phyloP scores from a whole-genome alignment of 352 stramenopile genomes.

The Peronosclerospora sorghi region DNA sequence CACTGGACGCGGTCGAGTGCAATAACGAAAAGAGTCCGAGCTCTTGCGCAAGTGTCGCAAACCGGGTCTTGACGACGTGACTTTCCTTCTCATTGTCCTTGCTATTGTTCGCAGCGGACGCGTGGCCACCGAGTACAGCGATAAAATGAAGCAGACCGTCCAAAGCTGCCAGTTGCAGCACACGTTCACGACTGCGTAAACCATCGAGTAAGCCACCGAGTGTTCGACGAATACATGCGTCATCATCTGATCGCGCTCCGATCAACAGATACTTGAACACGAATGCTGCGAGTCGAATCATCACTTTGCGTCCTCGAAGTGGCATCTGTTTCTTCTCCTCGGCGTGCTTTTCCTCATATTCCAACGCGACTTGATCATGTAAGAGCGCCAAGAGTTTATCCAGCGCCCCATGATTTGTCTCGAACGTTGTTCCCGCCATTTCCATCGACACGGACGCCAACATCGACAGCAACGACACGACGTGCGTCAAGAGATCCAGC shows the following conservation, averaged over 20 bases:
- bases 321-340: constrained; percentile 15
- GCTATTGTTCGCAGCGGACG: constrained; percentile 4
- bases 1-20: constrained; percentile 40
- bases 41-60: constrained; percentile 54
- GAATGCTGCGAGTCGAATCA: constrained; percentile 64
- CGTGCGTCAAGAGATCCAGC: constrained; percentile 32
- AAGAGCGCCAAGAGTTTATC: constrained; percentile 26
- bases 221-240: constrained; percentile 35
- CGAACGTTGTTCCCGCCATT: constrained; percentile 22
- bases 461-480: constrained; percentile 40
- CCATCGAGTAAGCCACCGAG: constrained; percentile 55
- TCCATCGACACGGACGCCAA: constrained; percentile 46
- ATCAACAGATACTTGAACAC: constrained; percentile 67
- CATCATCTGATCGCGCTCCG: constrained; percentile 28
- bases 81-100: constrained; percentile 12
- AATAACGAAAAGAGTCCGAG: constrained; percentile 70
- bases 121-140: constrained; percentile 25
- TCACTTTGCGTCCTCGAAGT: constrained; percentile 36
- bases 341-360: constrained; percentile 26
- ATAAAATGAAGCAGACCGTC: constrained; percentile 71
- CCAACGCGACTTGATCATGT: constrained; percentile 37
- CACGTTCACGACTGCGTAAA: constrained; percentile 46
- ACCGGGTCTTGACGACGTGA: constrained; percentile 27
- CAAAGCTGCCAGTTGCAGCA: constrained; percentile 58
- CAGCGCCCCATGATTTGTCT: constrained; percentile 15